Evolutionary conservation across 2,329 filamentous ascomycete genomes (phyloP), one percentile per base, ranked within the genome.

Genomic region (Fusarium agapanthi): DNA sequence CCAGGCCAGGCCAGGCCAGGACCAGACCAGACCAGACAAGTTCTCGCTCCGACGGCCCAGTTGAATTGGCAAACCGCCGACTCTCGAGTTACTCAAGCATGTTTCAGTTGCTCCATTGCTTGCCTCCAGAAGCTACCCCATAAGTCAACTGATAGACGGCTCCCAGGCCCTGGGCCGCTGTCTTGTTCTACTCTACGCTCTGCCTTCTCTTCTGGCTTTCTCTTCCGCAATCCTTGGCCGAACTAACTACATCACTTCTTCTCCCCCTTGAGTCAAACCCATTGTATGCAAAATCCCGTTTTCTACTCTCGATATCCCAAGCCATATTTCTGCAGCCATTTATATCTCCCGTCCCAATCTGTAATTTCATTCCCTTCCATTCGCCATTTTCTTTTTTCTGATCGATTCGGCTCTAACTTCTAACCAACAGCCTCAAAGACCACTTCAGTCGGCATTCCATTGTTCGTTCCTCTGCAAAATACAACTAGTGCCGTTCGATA

Each of bases 1-100:
- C 43, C 24, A 24, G 24, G 13, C 18, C 38, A n/a, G 43, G 12
- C 43, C 24, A 24, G 24, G 13, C 18, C 43, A 20, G 26, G 24
- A 12, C 43, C 24, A 28, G 18, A 9, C 58, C 24, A 57, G 37
- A 53, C 44, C 51, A 63, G 63, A 59, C 43, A 37, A 67, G 35
- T 60, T 54, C 63, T 74, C 65, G 69, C 71, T 63, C 75, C 71
- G 75, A 63, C 65, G 66, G 48, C 73, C 67, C 71, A 75, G 58
- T 72, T 75, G 67, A 65, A 75, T 74, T 76, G 71, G 71, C 72
- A 77, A 78, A 77, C 75, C 75, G 63, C 76, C 75, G 74, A 72
- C 67, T 64, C 47, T 76, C 68, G 57, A 69, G 81, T 82, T 76
- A 79, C 80, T 81, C 80, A 67, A 76, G 62, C 75, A 76, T 82